Base-by-base conservation (phyloP, 306 rosid genomes). In the Quercus alba region DNA sequence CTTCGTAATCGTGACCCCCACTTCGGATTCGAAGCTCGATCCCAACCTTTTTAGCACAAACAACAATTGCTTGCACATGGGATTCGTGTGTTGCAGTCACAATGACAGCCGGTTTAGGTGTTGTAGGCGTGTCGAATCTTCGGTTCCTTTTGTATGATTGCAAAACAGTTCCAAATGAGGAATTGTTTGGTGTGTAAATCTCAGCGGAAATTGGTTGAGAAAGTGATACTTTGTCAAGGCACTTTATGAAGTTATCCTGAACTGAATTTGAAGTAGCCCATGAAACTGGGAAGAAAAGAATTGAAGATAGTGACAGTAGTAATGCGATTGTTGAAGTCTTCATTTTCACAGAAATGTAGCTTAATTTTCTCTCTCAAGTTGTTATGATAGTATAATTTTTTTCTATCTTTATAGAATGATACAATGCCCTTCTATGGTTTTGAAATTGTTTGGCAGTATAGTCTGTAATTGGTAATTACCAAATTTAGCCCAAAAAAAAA, bases 1-100 rank as follows among this genome's bases (percentile, higher is more conserved):
- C 98, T 76, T 94, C 98, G 19, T 90, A 94, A 68, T 91, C 97
- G 77, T 94, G 98, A 25, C 95, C 98, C 59, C 91, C 98, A 55
- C 97, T 91, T 9, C 97, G 82, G 8, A 94, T 76, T 61, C 94
- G 72, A 19, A 94, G 74, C 25, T 90, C 95, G 54, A 87, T 74
- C 13, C 85, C 80, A 49, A 90, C 86, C 81, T 87, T 75, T 84
- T 83, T 88, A 18, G 94, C 74, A 78, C 98, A 94, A 13, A 75
- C 79, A 21, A 94, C 93, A 15, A 92, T 84, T 2, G 88, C 86
- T 68, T 84, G 92, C 56, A 92, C 97, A 33, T 94, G 90, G 18
- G 87, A 84, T n/a, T 91, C 94, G 0, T 46, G 63, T 46, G 80
- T 51, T 6, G 98, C 91, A 30, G 89, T 87, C 87, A 94, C 86